phyloP scores from a whole-genome alignment of 371 early-diverging fungal genomes.

The Mucor plumbeus region DNA sequence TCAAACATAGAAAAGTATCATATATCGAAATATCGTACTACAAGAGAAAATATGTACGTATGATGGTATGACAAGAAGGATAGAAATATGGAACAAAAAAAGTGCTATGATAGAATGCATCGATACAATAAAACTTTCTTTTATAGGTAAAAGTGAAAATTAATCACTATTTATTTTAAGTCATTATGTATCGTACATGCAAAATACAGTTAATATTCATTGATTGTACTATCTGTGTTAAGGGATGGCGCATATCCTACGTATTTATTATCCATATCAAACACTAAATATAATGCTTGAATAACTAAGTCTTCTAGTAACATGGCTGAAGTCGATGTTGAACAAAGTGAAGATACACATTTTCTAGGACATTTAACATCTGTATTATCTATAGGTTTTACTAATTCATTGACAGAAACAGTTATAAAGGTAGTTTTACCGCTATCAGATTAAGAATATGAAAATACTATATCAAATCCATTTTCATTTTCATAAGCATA shows the following conservation, averaged over 20 bases:
- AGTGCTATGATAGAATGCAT: neutral
- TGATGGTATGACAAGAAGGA: neutral
- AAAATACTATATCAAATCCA: constrained; percentile 20
- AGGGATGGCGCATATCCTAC: constrained; percentile 42
- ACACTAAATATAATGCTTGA: constrained; percentile 46
- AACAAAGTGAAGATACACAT: constrained; percentile 53
- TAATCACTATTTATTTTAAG: too few species aligned
- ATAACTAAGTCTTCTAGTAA: constrained; percentile 46
- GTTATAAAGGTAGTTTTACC: constrained; percentile 22
- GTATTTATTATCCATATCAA: constrained; percentile 46
- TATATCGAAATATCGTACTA: neutral
- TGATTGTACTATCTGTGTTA: neutral
- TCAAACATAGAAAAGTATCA: neutral
- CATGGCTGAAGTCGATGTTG: constrained; percentile 20
- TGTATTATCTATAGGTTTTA: constrained; percentile 38
- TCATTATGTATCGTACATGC: too few species aligned
- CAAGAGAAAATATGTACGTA: neutral
- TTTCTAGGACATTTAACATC: constrained; percentile 16
- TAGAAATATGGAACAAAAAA: neutral
- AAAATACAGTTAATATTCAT: neutral
- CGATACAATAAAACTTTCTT: constrained; percentile 1
- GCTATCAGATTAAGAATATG: constrained; percentile 17
- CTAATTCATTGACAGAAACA: constrained; percentile 37
- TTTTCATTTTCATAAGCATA: constrained; percentile 22
- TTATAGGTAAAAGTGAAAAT: neutral